phyloP scores from a whole-genome alignment of 2,329 filamentous ascomycete species.

The Aspergillus transmontanensis region DNA sequence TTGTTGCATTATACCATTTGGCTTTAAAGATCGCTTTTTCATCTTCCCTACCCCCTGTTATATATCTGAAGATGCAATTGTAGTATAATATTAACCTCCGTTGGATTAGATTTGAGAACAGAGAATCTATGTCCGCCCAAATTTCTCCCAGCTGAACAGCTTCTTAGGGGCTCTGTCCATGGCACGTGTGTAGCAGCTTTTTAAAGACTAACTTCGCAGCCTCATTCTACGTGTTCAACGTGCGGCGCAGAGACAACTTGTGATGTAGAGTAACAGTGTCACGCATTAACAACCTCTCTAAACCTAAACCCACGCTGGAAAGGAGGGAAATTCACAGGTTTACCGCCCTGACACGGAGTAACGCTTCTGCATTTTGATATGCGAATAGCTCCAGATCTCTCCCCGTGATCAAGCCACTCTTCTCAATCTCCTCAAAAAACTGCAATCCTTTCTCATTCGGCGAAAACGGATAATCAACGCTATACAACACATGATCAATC shows the following conservation, averaged over 20 bases:
- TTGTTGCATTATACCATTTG: neutral
- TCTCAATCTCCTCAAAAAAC: conserved; percentile 53
- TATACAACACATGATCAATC: conserved; percentile 13
- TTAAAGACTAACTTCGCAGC: neutral
- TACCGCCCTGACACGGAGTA: conserved; percentile 41
- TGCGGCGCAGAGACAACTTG: neutral
- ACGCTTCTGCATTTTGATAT: conserved; percentile 54
- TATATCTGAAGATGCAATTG: neutral
- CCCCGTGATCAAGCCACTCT: conserved; percentile 52
- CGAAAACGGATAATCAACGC: conserved; percentile 48
- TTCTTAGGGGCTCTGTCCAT: too few species aligned
- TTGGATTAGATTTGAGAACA: neutral
- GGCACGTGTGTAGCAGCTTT: neutral
- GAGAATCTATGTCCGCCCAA: neutral
- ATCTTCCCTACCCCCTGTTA: neutral
- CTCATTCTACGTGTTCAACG: neutral
- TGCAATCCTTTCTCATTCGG: conserved; percentile 51
- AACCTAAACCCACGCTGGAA: neutral
- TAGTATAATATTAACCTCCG: neutral
- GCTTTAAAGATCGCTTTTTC: neutral
- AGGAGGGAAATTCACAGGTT: neutral
- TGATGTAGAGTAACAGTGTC: neutral
- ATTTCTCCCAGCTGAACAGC: neutral
- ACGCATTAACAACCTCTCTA: neutral
- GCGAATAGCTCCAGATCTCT: conserved; percentile 55